These are phyloP conservation scores for Dovyalis caffra DNA, from an alignment of 345 rosid genomes.

Conservation along the genomic window DNA sequence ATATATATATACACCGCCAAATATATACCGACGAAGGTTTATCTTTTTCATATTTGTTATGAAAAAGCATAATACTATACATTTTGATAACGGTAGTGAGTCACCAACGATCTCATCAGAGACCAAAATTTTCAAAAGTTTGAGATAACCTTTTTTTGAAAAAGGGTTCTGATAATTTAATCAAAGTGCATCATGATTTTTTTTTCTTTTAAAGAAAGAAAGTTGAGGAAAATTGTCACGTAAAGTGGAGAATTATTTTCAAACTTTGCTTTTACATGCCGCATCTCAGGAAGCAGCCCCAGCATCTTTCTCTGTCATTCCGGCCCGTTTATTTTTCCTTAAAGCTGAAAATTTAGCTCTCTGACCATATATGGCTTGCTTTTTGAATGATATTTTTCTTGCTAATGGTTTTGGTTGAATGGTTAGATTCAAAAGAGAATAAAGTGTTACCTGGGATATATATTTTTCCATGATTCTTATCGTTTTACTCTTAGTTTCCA, in stretches of 20 bases:
- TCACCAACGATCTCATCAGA: constrained; percentile 19
- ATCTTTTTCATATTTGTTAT: not conserved
- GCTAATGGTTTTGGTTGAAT: not conserved
- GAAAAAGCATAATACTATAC: not conserved
- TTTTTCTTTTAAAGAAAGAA: not conserved
- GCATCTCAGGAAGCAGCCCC: constrained; percentile 6
- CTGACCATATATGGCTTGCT: not conserved
- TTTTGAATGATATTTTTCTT: not conserved
- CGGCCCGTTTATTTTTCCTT: not conserved
- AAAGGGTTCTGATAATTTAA: constrained; percentile 9
- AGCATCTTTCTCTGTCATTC: not conserved
- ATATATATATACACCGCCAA: no score
- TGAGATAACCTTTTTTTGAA: constrained; percentile 4
- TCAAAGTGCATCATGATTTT: not conserved
- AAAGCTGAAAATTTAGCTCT: not conserved
- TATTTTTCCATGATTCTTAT: not conserved
- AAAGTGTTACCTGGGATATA: not conserved
- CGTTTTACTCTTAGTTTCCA: not conserved
- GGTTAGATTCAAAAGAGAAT: not conserved
- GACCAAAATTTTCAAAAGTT: constrained; percentile 17
- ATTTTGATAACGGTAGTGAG: constrained; percentile 1
- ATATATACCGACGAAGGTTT: not conserved
- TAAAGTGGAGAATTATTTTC: not conserved
- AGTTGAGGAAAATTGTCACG: not conserved
- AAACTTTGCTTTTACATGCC: not conserved